Evolutionary conservation across 75 land plant genomes (phyloP).

Genomic region (Picea sitchensis): DNA sequence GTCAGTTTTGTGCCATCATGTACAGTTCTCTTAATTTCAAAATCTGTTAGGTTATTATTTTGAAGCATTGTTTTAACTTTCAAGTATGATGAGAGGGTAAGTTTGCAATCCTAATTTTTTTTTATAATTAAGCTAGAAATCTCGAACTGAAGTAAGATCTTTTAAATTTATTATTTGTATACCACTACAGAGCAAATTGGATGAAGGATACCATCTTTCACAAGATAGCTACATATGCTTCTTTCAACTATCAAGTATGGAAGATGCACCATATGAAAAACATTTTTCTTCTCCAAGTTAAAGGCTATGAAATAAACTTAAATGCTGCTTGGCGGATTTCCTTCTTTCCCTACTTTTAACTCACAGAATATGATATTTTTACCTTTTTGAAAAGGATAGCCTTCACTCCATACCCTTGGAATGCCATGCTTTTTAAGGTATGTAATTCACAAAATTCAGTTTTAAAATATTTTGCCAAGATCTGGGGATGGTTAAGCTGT

Average conservation of each 20-base stretch:
- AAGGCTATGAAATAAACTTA: too few relatives aligned
- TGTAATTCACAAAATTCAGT: too few relatives aligned
- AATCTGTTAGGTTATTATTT: neutral
- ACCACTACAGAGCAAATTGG: neutral
- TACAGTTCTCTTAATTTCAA: neutral
- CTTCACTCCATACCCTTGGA: too few relatives aligned
- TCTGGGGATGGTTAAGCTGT: too few relatives aligned
- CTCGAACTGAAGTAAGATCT: neutral
- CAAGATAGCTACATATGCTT: neutral
- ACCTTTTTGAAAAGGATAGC: too few relatives aligned
- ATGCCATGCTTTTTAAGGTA: too few relatives aligned
- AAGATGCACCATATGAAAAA: neutral
- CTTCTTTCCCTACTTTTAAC: too few relatives aligned
- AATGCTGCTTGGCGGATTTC: too few relatives aligned
- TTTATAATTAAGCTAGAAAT: neutral
- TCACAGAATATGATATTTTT: too few relatives aligned
- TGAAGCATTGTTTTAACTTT: neutral
- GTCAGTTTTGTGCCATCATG: neutral
- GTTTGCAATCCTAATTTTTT: neutral
- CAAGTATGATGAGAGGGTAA: neutral
- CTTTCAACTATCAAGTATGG: neutral
- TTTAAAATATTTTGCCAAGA: too few relatives aligned
- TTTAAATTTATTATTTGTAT: neutral
- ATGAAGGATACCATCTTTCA: neutral
- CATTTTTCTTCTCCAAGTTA: neutral